Base-by-base conservation (phyloP, 2,329 filamentous ascomycete genomes). In the Fusarium illudens region DNA sequence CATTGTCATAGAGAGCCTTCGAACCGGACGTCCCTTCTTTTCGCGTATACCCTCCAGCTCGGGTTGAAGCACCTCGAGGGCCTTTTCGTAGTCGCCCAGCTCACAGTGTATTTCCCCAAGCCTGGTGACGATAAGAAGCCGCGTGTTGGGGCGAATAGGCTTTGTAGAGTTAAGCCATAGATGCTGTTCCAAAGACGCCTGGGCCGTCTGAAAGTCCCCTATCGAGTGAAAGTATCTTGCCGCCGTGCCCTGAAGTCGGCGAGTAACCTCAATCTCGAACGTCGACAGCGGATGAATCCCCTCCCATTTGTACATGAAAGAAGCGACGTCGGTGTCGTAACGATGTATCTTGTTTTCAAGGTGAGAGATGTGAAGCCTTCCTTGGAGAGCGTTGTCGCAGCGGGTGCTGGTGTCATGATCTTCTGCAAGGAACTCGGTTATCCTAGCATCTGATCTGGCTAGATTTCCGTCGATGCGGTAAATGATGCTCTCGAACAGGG, bases 321-420 rank as follows among this genome's bases (percentile, higher is more conserved):
- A 66, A 0, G 75, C 66, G 3, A 78, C 72, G 11, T 75, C 75
- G 0, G 60, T 61, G 6, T 78, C 76, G 39, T 77, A 77, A 1
- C 71, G 67, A 20, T 75, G 73, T 2, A 79, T 76, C 51, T 78
- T 79, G 33, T 76, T 79, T 34, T 79, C 77, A 2, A 79, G 65
- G n/a, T 73, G 71, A 0, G 77, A 77, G 1, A 79, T 76, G 20
- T 79, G 77, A 4, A 79, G 62, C 3, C 77, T 70, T n/a, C 77
- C 77, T 6, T 61, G 62, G 0, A 79, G 29, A 0, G 76, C 75
- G 2, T 76, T 76, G 15, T 78, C 76, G 6, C 70, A 67, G 6
- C 73, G 68, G 0, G 71, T 76, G 2, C 39, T 27, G 0, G 64
- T 60, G 1, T 58, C 51, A 4, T 70, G 58, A 0, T 67, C 63